Percentiles rank a stretch among this genome's conserved stretches.
Conservation (phyloP, 1,284 basidiomycete species). For the Puccinia triticina region DNA sequence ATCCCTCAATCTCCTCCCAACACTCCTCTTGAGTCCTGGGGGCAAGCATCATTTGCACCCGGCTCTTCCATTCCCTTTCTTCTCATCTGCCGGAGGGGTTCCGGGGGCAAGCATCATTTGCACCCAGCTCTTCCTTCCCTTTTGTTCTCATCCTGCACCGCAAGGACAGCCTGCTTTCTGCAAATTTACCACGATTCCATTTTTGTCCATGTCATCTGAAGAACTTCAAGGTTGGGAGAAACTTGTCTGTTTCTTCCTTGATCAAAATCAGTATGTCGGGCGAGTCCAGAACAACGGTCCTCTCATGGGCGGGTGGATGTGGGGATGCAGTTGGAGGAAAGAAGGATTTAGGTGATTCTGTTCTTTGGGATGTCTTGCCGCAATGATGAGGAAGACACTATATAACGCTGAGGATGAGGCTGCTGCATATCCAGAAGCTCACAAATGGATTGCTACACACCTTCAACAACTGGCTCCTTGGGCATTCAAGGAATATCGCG, state of each 20-base stretch:
- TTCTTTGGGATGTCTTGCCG: background rate
- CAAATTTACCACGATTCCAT: background rate
- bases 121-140: too few species aligned
- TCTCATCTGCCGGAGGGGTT: too few species aligned
- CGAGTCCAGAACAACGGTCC: background rate
- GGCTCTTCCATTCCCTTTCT: too few species aligned
- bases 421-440: background rate
- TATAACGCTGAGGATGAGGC: background rate
- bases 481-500: background rate
- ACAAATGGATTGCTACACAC: background rate
- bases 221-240: constrained; percentile 5
- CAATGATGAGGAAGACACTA: background rate
- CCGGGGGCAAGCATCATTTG: too few species aligned
- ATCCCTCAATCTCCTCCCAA: too few species aligned
- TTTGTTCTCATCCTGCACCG: too few species aligned
- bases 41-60: too few species aligned
- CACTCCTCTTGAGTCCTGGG: too few species aligned
- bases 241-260: background rate
- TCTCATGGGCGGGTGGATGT: background rate
- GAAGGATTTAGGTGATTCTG: background rate
- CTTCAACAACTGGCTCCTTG: background rate
- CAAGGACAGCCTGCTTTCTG: background rate
- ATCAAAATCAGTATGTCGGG: background rate
- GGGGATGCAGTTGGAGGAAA: constrained; percentile 13
- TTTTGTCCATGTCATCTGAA: background rate